phyloP scores from a whole-genome alignment of 169 alveolate species.

The Plasmodium blacklocki region DNA sequence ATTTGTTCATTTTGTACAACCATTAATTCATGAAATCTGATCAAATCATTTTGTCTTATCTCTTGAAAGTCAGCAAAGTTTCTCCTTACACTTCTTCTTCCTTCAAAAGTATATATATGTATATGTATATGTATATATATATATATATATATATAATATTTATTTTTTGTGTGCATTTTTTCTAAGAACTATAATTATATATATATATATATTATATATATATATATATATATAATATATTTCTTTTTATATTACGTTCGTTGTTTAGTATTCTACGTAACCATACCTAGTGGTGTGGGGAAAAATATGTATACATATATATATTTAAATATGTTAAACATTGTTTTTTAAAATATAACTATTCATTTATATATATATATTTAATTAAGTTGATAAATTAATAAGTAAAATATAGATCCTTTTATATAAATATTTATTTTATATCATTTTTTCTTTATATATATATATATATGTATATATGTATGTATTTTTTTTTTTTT shows the following conservation, averaged over 20 bases:
- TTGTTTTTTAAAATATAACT: too few species aligned
- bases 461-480: neutral
- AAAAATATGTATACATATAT: neutral
- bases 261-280: slow-evolving; percentile 31
- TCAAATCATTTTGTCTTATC: slow-evolving; percentile 47
- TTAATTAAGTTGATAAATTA: too few species aligned
- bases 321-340: too few species aligned
- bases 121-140: neutral
- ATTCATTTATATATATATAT: too few species aligned
- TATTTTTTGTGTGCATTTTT: slow-evolving; percentile 2
- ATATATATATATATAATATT: neutral
- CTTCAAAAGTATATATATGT: slow-evolving; percentile 14
- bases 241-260: slow-evolving; percentile 24
- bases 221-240: neutral
- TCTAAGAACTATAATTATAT: neutral
- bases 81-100: slow-evolving; percentile 35
- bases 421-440: too few species aligned
- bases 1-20: slow-evolving; percentile 64
- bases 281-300: slow-evolving; percentile 29
- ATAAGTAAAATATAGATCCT: too few species aligned
- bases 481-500: neutral
- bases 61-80: slow-evolving; percentile 71
- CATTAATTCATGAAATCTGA: slow-evolving; percentile 67
- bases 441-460: neutral
- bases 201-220: neutral